A percentile compares a stretch with the other conserved stretches of the same genome.
Evolutionary conservation across 2,329 filamentous ascomycete genomes (phyloP).

Genomic region (Mycosphaerella arachidis): DNA sequence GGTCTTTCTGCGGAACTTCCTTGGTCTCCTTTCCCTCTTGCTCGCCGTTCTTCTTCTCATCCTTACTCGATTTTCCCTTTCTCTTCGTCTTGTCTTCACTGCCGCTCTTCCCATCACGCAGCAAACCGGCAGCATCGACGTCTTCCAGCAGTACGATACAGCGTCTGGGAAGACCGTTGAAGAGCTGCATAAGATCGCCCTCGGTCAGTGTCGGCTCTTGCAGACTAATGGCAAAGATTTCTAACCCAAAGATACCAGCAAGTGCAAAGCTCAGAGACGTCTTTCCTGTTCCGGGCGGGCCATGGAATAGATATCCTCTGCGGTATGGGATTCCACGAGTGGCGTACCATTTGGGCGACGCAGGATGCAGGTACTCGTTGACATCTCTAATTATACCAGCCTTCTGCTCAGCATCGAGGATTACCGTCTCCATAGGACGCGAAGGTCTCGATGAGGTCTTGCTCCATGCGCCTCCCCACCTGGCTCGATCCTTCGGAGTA

Average conservation of each 20-base stretch:
- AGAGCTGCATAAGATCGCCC: conserved; percentile 50
- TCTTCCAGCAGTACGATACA: conserved; percentile 47
- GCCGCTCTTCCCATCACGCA: conserved; percentile 33
- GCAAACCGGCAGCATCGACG: conserved; percentile 45
- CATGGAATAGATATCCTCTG: conserved; percentile 75
- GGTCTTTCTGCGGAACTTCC: conserved; percentile 17
- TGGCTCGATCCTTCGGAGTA: conserved; percentile 36
- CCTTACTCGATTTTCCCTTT: conserved; percentile 12
- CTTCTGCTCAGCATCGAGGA: conserved; percentile 66
- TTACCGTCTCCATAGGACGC: conserved; percentile 69
- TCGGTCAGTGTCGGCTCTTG: conserved; percentile 70
- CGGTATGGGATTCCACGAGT: conserved; percentile 82
- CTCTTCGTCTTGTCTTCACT: conserved; percentile 21
- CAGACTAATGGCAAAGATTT: conserved; percentile 44
- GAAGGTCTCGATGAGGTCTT: conserved; percentile 54
- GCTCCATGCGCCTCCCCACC: conserved; percentile 38
- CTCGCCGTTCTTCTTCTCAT: conserved; percentile 16
- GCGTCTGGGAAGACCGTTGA: conserved; percentile 40
- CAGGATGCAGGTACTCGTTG: conserved; percentile 71
- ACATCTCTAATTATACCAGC: conserved; percentile 61
- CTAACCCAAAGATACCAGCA: conserved; percentile 45
- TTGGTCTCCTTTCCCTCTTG: conserved; percentile 15
- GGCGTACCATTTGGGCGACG: conserved; percentile 73
- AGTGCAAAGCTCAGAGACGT: conserved; percentile 39
- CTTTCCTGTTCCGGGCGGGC: conserved; percentile 50